phyloP scores from a whole-genome alignment of 78 protist genomes.

The Dictyostelium citrinum region DNA sequence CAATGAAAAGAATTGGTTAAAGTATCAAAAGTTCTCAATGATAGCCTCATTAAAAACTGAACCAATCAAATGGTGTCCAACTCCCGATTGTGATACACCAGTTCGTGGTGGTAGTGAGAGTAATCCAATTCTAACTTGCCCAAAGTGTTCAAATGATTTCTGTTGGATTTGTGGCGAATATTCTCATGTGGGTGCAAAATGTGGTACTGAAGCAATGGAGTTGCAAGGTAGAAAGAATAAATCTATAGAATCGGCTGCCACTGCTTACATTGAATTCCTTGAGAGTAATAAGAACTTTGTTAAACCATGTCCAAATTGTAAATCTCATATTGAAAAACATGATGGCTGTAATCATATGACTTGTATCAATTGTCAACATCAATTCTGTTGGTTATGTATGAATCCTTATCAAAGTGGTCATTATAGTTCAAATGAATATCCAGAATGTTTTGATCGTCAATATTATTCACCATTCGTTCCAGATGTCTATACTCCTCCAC shows the following conservation, averaged over 20 bases:
- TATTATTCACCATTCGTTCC: slow-evolving; percentile 21
- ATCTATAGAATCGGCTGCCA: background rate
- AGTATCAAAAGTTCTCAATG: slow-evolving; percentile 46
- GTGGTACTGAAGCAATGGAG: slow-evolving; percentile 37
- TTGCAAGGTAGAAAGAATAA: slow-evolving; percentile 5
- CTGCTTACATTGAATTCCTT: background rate
- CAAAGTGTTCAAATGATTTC: slow-evolving; percentile 50
- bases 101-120: slow-evolving; percentile 21
- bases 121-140: slow-evolving; percentile 24
- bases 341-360: slow-evolving; percentile 81
- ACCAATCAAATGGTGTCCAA: slow-evolving; percentile 77
- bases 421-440: slow-evolving; percentile 18
- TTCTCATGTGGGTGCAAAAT: slow-evolving; percentile 27
- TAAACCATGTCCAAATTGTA: slow-evolving; percentile 50
- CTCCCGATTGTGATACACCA: slow-evolving; percentile 63
- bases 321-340: slow-evolving; percentile 48
- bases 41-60: slow-evolving; percentile 58
- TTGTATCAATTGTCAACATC: slow-evolving; percentile 46
- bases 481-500: background rate
- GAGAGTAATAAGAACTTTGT: background rate
- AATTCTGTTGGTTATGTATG: slow-evolving; percentile 59
- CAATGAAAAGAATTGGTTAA: slow-evolving; percentile 32
- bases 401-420: slow-evolving; percentile 34
- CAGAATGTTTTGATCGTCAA: slow-evolving; percentile 60
- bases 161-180: slow-evolving; percentile 61